Evolutionary conservation across 2,329 filamentous ascomycete genomes (phyloP), one percentile per base, ranked within the genome.

Genomic region (Catunica adiposa): DNA sequence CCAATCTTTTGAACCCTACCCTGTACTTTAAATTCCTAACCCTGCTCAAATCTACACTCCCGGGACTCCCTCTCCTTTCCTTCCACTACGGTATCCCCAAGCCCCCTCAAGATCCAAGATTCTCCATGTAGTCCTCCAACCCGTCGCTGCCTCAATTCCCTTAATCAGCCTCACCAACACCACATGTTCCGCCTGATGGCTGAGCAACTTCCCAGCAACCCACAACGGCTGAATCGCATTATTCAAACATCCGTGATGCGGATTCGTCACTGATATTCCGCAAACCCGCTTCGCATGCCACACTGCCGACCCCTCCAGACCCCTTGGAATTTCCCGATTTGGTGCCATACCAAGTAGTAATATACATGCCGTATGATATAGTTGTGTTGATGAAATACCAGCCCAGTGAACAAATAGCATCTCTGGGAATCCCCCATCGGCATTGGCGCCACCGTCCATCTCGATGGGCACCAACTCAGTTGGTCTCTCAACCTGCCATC

Each of bases 221-320:
- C 74, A 79, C 0, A 79, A 65, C 1, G 76, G 76, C 59, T 79
- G 76, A 3, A 79, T 75, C 2, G 75, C 74, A 61, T 80, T 79
- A 59, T 76, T 79, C 34, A 78, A 61, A 59, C 73, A 77, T 2
- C 76, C 77, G 9, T 73, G 69, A 56, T 80, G 75, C 3, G 71
- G 71, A 57, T 80, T 80, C 2, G 75, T 71, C 11, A 75, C 61
- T 0, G 76, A 77, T 22, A 79, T 79, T 1, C 75, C 76, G 56
- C 75, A 78, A 31, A 79, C 73, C 14, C 71, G 69, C 56, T 73
- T 71, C 1, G 75, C 76, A 60, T 80, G 77, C 76, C 76, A 79
- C 8, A 76, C 63, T 0, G 70, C 61, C 8, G 74, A 77, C 0
- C 67, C 63, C 0, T 60, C 61, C 60, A 64, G 29, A 58, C 64